These are phyloP conservation scores for Leersia perrieri DNA, from an alignment of 176 grass and related monocot genomes.

Conservation along the genomic window DNA sequence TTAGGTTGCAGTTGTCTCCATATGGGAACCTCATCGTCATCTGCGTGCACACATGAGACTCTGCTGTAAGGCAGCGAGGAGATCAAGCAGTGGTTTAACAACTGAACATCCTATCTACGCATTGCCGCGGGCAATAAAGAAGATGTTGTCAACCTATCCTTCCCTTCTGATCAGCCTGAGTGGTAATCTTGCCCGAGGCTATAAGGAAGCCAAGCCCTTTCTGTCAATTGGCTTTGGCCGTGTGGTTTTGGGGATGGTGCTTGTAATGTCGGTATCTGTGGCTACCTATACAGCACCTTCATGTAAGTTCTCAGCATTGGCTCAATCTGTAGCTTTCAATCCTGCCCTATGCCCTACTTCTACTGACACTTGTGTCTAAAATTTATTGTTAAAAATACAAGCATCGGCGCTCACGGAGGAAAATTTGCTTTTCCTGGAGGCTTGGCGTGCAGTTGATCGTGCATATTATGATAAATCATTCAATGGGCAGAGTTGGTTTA, in stretches of 20 bases:
- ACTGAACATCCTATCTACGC: neutral
- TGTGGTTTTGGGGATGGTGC: constrained; percentile 42
- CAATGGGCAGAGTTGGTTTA: constrained; percentile 96
- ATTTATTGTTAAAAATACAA: constrained; percentile 7
- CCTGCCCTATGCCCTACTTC: neutral
- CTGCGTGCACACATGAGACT: constrained; percentile 27
- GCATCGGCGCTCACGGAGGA: constrained; percentile 83
- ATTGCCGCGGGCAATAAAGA: constrained; percentile 30
- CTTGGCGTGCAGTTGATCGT: constrained; percentile 86
- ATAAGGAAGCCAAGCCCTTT: constrained; percentile 43
- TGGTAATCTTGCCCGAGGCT: constrained; percentile 19
- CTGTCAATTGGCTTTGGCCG: constrained; percentile 42
- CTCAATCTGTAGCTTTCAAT: neutral
- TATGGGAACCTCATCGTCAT: constrained; percentile 22
- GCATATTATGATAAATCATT: constrained; percentile 95
- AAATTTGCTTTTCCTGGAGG: constrained; percentile 94
- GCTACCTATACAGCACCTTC: constrained; percentile 47
- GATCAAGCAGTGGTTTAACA: constrained; percentile 13
- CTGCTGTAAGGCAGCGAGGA: neutral
- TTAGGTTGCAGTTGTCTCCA: constrained; percentile 28
- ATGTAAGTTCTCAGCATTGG: constrained; percentile 39
- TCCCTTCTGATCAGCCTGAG: constrained; percentile 27
- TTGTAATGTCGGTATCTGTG: constrained; percentile 55
- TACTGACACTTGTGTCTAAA: constrained; percentile 20
- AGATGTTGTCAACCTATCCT: constrained; percentile 33